Evolutionary conservation across 176 grass and related monocot genomes (phyloP), one percentile per base, ranked within the genome.

Genomic region (Metroxylon sagu): DNA sequence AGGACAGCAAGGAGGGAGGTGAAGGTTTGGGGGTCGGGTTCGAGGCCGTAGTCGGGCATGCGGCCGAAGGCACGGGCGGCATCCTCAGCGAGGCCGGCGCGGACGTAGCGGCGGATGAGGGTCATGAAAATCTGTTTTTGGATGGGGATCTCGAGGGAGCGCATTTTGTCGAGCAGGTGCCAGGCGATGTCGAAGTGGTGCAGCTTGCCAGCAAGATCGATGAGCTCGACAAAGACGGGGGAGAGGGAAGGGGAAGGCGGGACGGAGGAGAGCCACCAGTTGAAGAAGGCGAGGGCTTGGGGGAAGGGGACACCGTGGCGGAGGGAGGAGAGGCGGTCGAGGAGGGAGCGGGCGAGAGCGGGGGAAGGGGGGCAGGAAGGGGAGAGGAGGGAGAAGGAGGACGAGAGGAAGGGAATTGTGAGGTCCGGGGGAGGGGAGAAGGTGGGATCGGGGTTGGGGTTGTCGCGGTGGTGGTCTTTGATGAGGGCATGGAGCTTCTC

Each of bases 151-250:
- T 26, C 52, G 4, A 78, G 70, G 52, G 50, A 65, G 43, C 76
- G 69, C 93, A 91, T 97, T 97, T 83, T 77, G 48, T 91, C 93
- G 69, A 97, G 93, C 81, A 85, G 81, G 61, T 85, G 66, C 30
- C 77, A 81, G 62, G 93, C 84, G 69, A 83, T 75, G 6, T 63
- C 26, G 68, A 91, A 88, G 53, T 85, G 77, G 57, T 62, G 87
- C 25, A 88, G 81, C 31, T 98, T 98, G 4, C 61, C 81, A 14
- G 74, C 75, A 25, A 98, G 68, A 61, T 83, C 78, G 4, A 98
- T 91, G 78, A 92, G 80, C 5, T 71, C 67, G 21, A 73, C 71
- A 50, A 80, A 98, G 7, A 58, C 35, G 3, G 64, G 67, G 18
- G 66, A 74, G 61, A 29, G 49, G 17, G 25, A 59, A 2, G 64